Percentiles rank a stretch among this genome's conserved stretches.
These are phyloP conservation scores for Taxillus chinensis DNA, from an alignment of 164 flowering plant genomes.

Conservation along the genomic window DNA sequence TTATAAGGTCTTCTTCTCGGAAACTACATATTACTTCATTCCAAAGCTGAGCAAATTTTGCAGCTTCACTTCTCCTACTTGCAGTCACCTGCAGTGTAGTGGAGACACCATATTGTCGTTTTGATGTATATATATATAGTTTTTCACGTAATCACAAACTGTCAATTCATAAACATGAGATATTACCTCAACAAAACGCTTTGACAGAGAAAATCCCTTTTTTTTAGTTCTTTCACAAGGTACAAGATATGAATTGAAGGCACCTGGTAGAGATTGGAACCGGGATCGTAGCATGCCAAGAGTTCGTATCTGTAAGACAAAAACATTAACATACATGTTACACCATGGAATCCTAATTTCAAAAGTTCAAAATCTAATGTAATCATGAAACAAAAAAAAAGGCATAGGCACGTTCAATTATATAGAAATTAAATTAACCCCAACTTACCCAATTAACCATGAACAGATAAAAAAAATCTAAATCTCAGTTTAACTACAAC, in stretches of 20 bases:
- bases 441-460: no score
- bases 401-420: no score
- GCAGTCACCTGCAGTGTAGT: conserved; percentile 42
- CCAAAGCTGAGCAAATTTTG: conserved; percentile 97
- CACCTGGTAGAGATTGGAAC: conserved; percentile 95
- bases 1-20: conserved; percentile 94
- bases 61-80: conserved; percentile 93
- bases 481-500: no score
- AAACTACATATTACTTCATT: conserved; percentile 89
- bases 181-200: conserved; percentile 68
- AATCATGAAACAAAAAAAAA: no score
- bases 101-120: no score
- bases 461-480: no score
- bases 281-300: conserved; percentile 89
- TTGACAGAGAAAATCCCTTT: conserved; percentile 67
- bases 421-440: no score
- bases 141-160: neutral
- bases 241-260: conserved; percentile 75
- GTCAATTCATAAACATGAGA: neutral
- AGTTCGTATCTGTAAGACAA: conserved; percentile 62
- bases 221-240: conserved; percentile 59
- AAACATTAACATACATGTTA: neutral
- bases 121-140: neutral
- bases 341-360: no score
- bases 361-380: no score